These are phyloP conservation scores for Scopulariopsis brevicaulis DNA, from an alignment of 2,329 filamentous ascomycete species.

Conservation along the genomic window DNA sequence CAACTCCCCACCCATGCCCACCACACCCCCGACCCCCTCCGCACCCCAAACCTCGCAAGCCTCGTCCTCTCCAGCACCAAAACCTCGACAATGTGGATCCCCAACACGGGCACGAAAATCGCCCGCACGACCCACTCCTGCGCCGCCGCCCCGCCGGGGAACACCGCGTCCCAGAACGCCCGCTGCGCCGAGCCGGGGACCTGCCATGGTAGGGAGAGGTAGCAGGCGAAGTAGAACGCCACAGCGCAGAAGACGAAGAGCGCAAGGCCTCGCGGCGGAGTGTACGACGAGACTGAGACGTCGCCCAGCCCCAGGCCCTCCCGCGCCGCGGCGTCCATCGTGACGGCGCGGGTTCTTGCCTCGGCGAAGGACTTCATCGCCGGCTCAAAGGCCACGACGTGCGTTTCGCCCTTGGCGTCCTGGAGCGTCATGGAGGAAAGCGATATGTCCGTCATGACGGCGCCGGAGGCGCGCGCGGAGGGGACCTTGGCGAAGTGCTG, in stretches of 20 bases:
- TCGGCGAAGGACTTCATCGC: conserved; percentile 59
- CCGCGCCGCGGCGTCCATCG: conserved; percentile 52
- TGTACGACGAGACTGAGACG: conserved; percentile 28
- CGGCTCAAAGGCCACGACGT: conserved; percentile 54
- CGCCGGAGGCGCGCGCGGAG: conserved; percentile 38
- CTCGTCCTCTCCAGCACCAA: conserved; percentile 35
- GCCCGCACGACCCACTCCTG: conserved; percentile 47
- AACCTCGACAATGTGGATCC: conserved; percentile 56
- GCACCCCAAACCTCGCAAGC: conserved; percentile 35
- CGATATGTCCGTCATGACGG: conserved; percentile 54
- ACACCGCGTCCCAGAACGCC: conserved; percentile 32
- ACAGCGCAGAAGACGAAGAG: conserved; percentile 14
- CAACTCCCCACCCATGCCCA: conserved; percentile 39
- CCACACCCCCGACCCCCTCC: conserved; percentile 35
- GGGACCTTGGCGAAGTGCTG: conserved; percentile 56
- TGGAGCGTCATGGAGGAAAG: conserved; percentile 53
- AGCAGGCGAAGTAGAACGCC: conserved; percentile 38
- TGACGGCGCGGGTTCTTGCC: conserved; percentile 57
- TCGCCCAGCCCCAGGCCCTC: conserved; percentile 46
- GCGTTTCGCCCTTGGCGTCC: conserved; percentile 29
- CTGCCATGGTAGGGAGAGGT: conserved; percentile 36
- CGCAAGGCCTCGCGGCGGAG: conserved; percentile 19
- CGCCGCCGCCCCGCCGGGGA: conserved; percentile 46
- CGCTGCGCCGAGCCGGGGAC: conserved; percentile 37
- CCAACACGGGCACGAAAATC: conserved; percentile 47